phyloP scores from a whole-genome alignment of 2,329 filamentous ascomycete species.

The Gnomoniopsis sp. region DNA sequence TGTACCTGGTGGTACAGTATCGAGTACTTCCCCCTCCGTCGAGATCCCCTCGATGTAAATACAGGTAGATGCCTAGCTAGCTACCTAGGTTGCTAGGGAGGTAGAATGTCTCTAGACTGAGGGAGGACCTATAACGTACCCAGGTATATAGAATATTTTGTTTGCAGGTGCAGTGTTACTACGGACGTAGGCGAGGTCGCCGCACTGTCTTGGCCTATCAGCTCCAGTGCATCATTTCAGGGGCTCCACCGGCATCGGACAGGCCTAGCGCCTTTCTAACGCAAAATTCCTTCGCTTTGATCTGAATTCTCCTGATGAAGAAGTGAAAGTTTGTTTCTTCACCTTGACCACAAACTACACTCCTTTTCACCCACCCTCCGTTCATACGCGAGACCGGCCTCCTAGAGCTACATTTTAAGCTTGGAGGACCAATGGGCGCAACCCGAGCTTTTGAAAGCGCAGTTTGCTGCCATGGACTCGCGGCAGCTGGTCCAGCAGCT shows the following conservation, averaged over 20 bases:
- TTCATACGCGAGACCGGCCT: background rate
- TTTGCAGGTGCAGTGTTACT: too few species aligned
- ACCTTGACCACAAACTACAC: background rate
- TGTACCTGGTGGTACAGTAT: too few species aligned
- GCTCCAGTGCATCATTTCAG: background rate
- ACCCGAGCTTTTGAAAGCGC: background rate
- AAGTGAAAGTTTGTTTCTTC: background rate
- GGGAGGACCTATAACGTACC: too few species aligned
- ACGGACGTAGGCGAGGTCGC: too few species aligned
- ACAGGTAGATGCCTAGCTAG: background rate
- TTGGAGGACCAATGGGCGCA: slow-evolving; percentile 13
- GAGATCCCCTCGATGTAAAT: too few species aligned
- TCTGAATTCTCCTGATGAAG: background rate
- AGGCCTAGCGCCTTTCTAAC: background rate
- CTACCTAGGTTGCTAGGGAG: background rate
- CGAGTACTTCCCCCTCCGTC: too few species aligned
- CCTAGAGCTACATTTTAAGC: background rate
- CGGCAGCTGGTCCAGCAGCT: slow-evolving; percentile 51
- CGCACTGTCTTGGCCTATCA: background rate
- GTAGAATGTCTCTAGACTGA: too few species aligned
- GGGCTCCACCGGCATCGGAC: slow-evolving; percentile 6
- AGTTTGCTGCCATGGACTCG: slow-evolving; percentile 24
- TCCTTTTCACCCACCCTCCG: background rate
- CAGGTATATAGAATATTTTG: too few species aligned
- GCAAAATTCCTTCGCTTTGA: background rate